phyloP scores from a whole-genome alignment of 441 rosid genomes.

The Melastoma candidum region DNA sequence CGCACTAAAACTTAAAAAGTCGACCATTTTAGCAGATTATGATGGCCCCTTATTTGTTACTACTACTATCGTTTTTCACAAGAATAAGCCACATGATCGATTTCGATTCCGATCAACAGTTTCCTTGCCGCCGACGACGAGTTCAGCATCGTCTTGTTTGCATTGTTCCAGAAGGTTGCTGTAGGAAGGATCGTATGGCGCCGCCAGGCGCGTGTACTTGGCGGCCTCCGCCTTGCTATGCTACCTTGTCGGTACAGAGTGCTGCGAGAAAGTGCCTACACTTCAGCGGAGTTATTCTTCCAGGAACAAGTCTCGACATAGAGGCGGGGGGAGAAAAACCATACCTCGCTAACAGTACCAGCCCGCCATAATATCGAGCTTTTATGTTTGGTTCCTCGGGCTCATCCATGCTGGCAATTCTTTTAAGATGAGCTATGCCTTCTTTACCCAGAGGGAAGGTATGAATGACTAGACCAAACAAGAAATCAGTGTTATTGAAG shows the following conservation, averaged over 20 bases:
- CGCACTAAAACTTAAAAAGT: no score
- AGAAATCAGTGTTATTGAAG: no score
- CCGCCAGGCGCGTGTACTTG: constrained; percentile 48
- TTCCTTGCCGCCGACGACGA: constrained; percentile 36
- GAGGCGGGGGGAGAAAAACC: not conserved
- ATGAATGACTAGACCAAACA: constrained; percentile 4
- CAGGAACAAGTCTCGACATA: no score
- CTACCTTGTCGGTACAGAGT: constrained; percentile 45
- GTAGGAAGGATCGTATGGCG: constrained; percentile 50
- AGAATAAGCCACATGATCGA: no score
- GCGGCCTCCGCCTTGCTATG: constrained; percentile 57
- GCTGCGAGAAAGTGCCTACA: constrained; percentile 25
- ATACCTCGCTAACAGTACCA: constrained; percentile 66
- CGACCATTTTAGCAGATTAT: no score
- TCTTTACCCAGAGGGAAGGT: constrained; percentile 50
- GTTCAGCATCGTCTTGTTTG: constrained; percentile 42
- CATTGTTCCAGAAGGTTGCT: constrained; percentile 42
- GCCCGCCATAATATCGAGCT: constrained; percentile 59
- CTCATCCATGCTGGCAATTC: constrained; percentile 55
- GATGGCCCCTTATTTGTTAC: no score
- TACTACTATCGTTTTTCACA: no score
- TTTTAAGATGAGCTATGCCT: constrained; percentile 62
- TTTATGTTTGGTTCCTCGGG: constrained; percentile 65
- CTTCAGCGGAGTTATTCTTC: no score
- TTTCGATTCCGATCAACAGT: constrained; percentile 27